Conservation (phyloP, 2,329 filamentous ascomycete genomes). For the Sporothrix variecibatus region DNA sequence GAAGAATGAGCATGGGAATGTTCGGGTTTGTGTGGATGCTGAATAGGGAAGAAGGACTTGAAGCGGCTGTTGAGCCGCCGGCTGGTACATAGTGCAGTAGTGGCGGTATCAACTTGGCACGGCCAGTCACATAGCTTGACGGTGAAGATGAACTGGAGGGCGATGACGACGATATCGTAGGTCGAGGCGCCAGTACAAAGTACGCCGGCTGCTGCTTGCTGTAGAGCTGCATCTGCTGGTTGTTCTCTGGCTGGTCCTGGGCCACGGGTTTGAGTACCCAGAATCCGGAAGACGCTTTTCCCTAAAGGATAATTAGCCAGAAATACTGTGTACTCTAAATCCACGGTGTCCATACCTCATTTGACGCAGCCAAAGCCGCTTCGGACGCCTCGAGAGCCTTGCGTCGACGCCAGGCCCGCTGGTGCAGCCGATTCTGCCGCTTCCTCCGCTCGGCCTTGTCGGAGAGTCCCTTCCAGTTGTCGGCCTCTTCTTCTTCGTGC, state of each 20-base stretch:
- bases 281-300: conserved; percentile 17
- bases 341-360: not conserved
- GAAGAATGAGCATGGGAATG: not conserved
- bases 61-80: not conserved
- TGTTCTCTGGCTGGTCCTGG: not conserved
- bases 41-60: not conserved
- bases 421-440: conserved; percentile 30
- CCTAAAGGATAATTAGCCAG: conserved; percentile 6
- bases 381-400: conserved; percentile 16
- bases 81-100: not conserved
- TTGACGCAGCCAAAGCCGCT: not conserved
- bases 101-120: conserved; percentile 5
- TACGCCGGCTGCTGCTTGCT: not conserved
- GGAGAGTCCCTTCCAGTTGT: conserved; percentile 12
- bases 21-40: not conserved
- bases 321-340: no score
- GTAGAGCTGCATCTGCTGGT: not conserved
- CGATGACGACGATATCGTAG: not conserved
- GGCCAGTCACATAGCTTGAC: not conserved
- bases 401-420: conserved; percentile 27
- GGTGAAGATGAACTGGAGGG: not conserved
- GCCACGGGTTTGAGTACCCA: conserved; percentile 23
- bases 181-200: not conserved
- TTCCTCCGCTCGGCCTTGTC: conserved; percentile 29
- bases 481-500: not conserved